These are phyloP conservation scores for Juglanconis sp. DNA, from an alignment of 2,329 filamentous ascomycete species.

Conservation along the genomic window DNA sequence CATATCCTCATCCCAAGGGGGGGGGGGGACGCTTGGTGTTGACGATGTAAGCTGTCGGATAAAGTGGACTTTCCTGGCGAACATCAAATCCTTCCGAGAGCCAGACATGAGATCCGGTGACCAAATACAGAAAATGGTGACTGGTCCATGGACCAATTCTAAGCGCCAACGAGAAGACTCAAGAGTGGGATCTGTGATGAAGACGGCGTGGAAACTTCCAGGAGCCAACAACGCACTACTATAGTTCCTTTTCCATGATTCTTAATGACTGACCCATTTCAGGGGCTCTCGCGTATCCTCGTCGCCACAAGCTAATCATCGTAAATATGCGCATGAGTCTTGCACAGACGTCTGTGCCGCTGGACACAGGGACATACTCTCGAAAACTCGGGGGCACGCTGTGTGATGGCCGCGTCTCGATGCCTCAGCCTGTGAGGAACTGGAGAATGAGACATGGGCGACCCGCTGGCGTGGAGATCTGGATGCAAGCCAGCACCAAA, in stretches of 20 bases:
- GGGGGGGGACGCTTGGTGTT: neutral
- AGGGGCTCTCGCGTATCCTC: neutral
- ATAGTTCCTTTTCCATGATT: conserved; percentile 1
- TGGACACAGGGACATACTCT: neutral
- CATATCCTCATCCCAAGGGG: neutral
- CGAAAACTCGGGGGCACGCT: neutral
- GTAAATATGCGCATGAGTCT: neutral
- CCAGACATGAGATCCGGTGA: neutral
- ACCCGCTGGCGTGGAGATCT: conserved; percentile 4
- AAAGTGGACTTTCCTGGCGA: neutral
- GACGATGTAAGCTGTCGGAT: neutral
- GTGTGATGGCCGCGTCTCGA: neutral
- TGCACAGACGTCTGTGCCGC: neutral
- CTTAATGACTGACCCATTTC: neutral
- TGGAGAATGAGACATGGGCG: conserved; percentile 15
- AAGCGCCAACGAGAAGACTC: conserved; percentile 10
- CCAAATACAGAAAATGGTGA: neutral
- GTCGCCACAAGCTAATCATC: neutral
- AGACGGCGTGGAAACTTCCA: conserved; percentile 1
- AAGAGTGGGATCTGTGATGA: conserved; percentile 13
- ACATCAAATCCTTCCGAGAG: conserved; percentile 1
- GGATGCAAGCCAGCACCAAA: conserved; percentile 4
- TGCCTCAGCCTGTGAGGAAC: conserved; percentile 8
- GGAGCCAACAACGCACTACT: neutral
- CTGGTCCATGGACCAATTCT: conserved; percentile 8